A percentile compares a stretch with the other conserved stretches of the same genome.
These are phyloP conservation scores for Penicillium sp. DNA, from an alignment of 2,329 filamentous ascomycete genomes.

Conservation along the genomic window DNA sequence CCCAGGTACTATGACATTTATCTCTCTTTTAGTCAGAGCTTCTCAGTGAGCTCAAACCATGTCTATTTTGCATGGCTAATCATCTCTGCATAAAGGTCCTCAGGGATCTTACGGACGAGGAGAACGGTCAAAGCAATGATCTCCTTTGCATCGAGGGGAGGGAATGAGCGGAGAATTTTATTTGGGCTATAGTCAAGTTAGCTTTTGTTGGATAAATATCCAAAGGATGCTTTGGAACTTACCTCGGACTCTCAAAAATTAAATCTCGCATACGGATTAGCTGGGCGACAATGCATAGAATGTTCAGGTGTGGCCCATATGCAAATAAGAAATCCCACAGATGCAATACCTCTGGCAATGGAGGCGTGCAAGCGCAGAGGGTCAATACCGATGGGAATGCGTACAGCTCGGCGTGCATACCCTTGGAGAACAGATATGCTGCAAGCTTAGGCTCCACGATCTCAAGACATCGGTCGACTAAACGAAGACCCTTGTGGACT, in stretches of 20 bases:
- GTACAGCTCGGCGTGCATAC: slow-evolving; percentile 89
- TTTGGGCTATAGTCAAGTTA: slow-evolving; percentile 66
- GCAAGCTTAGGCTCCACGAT: slow-evolving; percentile 89
- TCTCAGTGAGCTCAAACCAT: neutral
- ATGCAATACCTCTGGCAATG: slow-evolving; percentile 84
- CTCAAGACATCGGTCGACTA: slow-evolving; percentile 88
- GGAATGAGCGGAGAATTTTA: slow-evolving; percentile 84
- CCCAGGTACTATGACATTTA: neutral
- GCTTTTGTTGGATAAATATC: neutral
- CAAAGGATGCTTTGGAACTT: slow-evolving; percentile 21
- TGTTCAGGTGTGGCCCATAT: slow-evolving; percentile 91
- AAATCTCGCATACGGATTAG: slow-evolving; percentile 83
- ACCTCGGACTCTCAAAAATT: slow-evolving; percentile 82
- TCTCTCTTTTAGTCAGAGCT: neutral
- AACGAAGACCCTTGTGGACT: slow-evolving; percentile 83
- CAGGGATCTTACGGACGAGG: slow-evolving; percentile 85
- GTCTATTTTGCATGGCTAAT: slow-evolving; percentile 70
- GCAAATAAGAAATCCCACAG: slow-evolving; percentile 98
- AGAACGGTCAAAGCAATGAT: slow-evolving; percentile 83
- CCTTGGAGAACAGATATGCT: slow-evolving; percentile 78
- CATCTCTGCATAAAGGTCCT: slow-evolving; percentile 87
- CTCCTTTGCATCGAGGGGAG: slow-evolving; percentile 75
- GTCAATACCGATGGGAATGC: slow-evolving; percentile 95
- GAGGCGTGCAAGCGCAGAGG: slow-evolving; percentile 91
- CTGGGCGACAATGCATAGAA: slow-evolving; percentile 94